Conservation (phyloP, 495 filamentous ascomycete species). For the Annulohypoxylon moriforme region DNA sequence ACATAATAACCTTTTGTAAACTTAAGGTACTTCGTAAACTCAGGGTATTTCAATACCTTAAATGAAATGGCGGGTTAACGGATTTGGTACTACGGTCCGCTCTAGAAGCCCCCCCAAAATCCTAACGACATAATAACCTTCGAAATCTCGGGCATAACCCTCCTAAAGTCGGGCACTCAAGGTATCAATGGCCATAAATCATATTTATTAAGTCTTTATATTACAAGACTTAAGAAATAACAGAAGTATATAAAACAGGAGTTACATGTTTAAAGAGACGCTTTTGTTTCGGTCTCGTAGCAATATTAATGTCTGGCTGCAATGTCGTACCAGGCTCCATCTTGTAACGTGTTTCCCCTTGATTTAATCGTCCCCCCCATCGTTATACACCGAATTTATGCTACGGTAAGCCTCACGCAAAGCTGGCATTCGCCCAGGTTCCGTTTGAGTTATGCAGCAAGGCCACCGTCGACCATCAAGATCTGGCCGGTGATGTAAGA, state of each 20-base stretch:
- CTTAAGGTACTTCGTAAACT: too few species aligned
- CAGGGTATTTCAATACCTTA: too few species aligned
- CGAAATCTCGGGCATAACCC: too few species aligned
- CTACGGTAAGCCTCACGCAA: neutral
- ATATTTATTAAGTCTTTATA: neutral
- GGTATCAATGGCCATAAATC: neutral
- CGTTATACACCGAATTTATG: neutral
- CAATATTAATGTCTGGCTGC: neutral
- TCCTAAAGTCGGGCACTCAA: too few species aligned
- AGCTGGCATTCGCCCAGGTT: neutral
- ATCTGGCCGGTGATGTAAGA: conserved; percentile 7
- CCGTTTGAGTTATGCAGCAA: neutral
- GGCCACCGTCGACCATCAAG: conserved; percentile 8
- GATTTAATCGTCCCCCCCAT: neutral
- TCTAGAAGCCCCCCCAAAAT: too few species aligned
- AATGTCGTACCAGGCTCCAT: neutral
- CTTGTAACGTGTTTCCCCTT: neutral
- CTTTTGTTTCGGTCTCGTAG: neutral
- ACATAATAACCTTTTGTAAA: too few species aligned
- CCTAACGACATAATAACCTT: too few species aligned
- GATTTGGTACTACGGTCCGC: too few species aligned
- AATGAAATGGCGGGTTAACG: too few species aligned
- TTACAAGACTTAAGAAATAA: neutral
- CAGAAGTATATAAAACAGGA: neutral
- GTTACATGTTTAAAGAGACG: neutral